Percentiles rank a stretch among this genome's conserved stretches.
phyloP scores from a whole-genome alignment of 805 yeast species.

The Teunomyces gatunensis region DNA sequence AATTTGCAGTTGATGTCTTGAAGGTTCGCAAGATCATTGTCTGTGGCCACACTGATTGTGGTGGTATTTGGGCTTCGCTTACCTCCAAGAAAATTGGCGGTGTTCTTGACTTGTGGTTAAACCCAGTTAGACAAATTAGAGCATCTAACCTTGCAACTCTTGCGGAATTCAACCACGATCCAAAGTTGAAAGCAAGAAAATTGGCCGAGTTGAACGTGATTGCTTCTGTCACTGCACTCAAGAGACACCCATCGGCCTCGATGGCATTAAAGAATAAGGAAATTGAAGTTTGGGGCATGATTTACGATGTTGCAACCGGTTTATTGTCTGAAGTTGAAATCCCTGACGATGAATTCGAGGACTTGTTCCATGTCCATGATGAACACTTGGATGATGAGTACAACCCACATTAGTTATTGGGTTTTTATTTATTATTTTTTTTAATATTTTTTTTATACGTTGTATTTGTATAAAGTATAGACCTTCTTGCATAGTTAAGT shows the following conservation, averaged over 20 bases:
- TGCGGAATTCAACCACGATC: constrained; percentile 44
- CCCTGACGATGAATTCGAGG: constrained; percentile 42
- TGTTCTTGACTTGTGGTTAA: constrained; percentile 70
- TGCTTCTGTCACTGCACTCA: constrained; percentile 66
- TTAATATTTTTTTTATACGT: neutral
- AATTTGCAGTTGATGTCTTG: constrained; percentile 82
- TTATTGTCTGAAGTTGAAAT: constrained; percentile 43
- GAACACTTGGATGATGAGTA: constrained; percentile 20
- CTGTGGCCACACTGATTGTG: constrained; percentile 95
- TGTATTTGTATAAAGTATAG: neutral
- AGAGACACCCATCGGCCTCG: constrained; percentile 63
- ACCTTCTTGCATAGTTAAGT: neutral
- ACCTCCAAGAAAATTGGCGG: constrained; percentile 64
- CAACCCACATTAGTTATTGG: constrained; percentile 19
- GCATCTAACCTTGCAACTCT: constrained; percentile 55
- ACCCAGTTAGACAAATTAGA: constrained; percentile 64
- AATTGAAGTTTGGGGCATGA: constrained; percentile 76
- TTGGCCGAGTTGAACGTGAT: constrained; percentile 76
- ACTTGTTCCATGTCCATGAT: constrained; percentile 34
- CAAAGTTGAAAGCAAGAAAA: constrained; percentile 53
- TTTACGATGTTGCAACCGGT: constrained; percentile 83
- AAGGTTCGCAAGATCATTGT: constrained; percentile 79
- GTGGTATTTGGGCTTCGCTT: constrained; percentile 83
- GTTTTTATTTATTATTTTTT: neutral
- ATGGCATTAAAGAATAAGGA: constrained; percentile 60